Percentiles rank a stretch among this genome's conserved stretches.
Conservation (phyloP, 2,329 filamentous ascomycete species). For the Penicillium sp. region DNA sequence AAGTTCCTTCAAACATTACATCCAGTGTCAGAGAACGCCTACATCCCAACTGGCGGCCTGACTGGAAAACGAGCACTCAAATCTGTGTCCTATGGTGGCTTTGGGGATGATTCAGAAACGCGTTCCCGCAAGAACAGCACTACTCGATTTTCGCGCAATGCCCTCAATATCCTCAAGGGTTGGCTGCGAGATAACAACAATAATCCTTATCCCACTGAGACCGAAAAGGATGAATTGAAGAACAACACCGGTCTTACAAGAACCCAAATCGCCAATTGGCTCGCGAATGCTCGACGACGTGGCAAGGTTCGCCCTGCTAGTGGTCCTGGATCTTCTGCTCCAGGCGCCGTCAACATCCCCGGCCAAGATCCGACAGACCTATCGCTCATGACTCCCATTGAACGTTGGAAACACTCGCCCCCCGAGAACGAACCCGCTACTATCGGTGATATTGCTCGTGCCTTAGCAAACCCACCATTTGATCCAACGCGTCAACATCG, state of each 20-base stretch:
- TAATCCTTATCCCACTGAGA: conserved; percentile 84
- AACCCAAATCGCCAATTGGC: conserved; percentile 86
- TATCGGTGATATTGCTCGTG: conserved; percentile 63
- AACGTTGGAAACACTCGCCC: conserved; percentile 68
- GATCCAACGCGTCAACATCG: conserved; percentile 33
- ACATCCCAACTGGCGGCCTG: conserved; percentile 38
- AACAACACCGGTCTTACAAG: conserved; percentile 76
- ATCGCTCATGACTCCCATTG: conserved; percentile 61
- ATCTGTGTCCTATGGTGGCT: conserved; percentile 37
- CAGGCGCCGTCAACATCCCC: conserved; percentile 70
- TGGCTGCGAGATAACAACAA: conserved; percentile 79
- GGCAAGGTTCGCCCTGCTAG: conserved; percentile 69
- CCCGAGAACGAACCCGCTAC: conserved; percentile 69
- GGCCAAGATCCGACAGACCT: conserved; percentile 52
- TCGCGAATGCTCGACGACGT: conserved; percentile 82
- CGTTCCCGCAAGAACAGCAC: conserved; percentile 64
- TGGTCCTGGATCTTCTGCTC: conserved; percentile 67
- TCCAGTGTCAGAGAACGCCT: conserved; percentile 44
- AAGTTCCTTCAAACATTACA: conserved; percentile 47
- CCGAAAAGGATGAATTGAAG: conserved; percentile 79
- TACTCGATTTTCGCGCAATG: conserved; percentile 75
- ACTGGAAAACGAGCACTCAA: conserved; percentile 44
- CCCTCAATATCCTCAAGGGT: conserved; percentile 75
- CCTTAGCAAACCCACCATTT: conserved; percentile 50
- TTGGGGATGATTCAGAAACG: conserved; percentile 38